phyloP scores from a whole-genome alignment of 192 early-diverging fungal genomes.

The Linnemannia schmuckeri region DNA sequence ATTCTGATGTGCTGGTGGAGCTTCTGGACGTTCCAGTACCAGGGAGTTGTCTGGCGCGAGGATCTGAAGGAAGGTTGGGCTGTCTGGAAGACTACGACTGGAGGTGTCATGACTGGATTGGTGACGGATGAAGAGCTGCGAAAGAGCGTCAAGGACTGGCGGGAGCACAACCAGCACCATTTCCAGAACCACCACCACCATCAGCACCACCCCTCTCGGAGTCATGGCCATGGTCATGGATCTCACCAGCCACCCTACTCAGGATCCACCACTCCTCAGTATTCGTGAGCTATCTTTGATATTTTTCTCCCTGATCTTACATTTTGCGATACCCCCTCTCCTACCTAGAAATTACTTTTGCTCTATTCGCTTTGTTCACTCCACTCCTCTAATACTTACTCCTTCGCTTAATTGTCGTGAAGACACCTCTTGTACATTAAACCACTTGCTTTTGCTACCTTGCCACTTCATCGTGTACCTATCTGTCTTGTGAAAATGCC shows the following conservation, averaged over 20 bases:
- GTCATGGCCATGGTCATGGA: conserved; percentile 2
- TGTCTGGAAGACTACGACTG: conserved; percentile 60
- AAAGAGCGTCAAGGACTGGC: conserved; percentile 56
- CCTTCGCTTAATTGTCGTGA: too few relatives aligned
- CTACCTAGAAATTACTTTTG: background rate
- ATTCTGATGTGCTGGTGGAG: conserved; percentile 67
- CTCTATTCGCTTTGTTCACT: background rate
- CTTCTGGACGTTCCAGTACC: conserved; percentile 71
- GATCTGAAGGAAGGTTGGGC: conserved; percentile 66
- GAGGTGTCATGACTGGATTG: conserved; percentile 50
- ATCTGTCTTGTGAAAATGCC: background rate
- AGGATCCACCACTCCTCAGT: background rate
- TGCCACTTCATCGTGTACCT: background rate
- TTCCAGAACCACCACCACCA: conserved; percentile 14
- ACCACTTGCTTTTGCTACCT: background rate
- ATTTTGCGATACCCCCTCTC: background rate
- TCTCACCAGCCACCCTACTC: background rate
- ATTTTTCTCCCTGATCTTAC: background rate
- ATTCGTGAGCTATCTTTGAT: background rate
- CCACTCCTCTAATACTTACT: too few relatives aligned
- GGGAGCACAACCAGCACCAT: conserved; percentile 5
- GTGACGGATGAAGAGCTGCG: conserved; percentile 49
- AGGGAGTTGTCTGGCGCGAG: conserved; percentile 66
- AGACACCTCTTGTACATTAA: background rate
- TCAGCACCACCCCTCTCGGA: background rate